A percentile compares a stretch with the other conserved stretches of the same genome.
These are phyloP conservation scores for Beauveria bassiana DNA, from an alignment of 2,329 filamentous ascomycete genomes.

Conservation along the genomic window DNA sequence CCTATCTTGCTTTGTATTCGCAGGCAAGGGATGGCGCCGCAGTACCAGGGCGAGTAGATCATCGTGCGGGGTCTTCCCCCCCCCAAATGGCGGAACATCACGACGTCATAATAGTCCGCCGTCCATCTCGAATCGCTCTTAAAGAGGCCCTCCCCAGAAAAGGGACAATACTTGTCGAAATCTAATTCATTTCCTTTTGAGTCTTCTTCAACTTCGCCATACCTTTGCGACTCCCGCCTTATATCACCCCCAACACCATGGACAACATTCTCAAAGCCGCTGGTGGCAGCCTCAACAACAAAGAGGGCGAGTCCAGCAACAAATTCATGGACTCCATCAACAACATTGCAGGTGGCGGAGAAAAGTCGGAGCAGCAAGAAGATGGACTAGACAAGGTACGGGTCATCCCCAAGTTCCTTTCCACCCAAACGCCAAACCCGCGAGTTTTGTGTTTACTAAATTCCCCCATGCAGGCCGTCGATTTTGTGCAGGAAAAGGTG, in stretches of 20 bases:
- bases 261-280: not conserved
- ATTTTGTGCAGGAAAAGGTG: conserved; percentile 70
- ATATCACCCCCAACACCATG: not conserved
- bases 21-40: not conserved
- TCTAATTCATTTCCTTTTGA: not conserved
- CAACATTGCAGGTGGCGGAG: conserved; percentile 3
- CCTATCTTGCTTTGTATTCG: not conserved
- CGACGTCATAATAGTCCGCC: not conserved
- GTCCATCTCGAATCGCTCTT: not conserved
- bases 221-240: not conserved
- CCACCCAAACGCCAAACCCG: no score
- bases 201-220: not conserved
- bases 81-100: not conserved
- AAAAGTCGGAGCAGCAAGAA: conserved; percentile 5
- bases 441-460: not conserved
- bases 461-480: conserved; percentile 48
- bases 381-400: conserved; percentile 8
- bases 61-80: not conserved
- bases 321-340: conserved; percentile 1
- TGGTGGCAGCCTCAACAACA: not conserved
- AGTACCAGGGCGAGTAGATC: not conserved
- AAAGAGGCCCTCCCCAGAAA: not conserved
- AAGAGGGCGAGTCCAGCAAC: not conserved
- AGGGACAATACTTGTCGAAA: rapidly evolving
- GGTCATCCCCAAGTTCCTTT: not conserved